phyloP scores from a whole-genome alignment of 2,329 filamentous ascomycete genomes.

The Sarocladium oryzae region DNA sequence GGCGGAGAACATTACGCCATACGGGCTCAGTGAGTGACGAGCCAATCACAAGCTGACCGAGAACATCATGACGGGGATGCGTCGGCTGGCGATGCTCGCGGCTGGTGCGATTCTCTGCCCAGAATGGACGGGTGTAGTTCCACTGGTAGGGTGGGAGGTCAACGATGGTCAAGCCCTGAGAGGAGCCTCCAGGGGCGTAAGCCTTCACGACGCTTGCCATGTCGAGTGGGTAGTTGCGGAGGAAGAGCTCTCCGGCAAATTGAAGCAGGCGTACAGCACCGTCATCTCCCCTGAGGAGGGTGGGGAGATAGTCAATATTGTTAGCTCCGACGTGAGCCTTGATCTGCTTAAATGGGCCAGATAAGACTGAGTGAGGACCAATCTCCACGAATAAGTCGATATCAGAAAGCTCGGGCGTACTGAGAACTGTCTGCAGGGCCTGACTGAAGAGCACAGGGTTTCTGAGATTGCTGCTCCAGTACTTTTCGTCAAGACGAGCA shows the following conservation, averaged over 20 bases:
- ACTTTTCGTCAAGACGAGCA: not conserved
- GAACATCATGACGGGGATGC: conserved; percentile 13
- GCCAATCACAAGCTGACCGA: conserved; percentile 8
- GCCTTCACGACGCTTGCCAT: not conserved
- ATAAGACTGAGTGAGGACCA: conserved; percentile 41
- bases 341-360: conserved; percentile 38
- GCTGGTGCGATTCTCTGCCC: conserved; percentile 10
- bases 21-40: not conserved
- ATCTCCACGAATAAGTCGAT: conserved; percentile 28
- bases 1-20: conserved; percentile 16
- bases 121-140: not conserved
- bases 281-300: not conserved
- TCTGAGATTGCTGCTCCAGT: conserved; percentile 21
- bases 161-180: conserved; percentile 2
- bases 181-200: not conserved
- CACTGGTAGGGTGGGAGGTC: conserved; percentile 11
- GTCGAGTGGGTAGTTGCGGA: conserved; percentile 5
- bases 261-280: not conserved
- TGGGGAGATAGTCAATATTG: not conserved
- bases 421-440: conserved; percentile 10
- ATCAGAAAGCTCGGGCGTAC: not conserved
- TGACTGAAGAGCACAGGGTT: conserved; percentile 18
- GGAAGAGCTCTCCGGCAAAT: conserved; percentile 10
- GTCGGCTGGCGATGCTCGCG: conserved; percentile 13
- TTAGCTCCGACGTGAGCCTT: not conserved